Evolutionary conservation across 2,329 filamentous ascomycete species (phyloP).

Genomic region (Ciborinia camelliae): DNA sequence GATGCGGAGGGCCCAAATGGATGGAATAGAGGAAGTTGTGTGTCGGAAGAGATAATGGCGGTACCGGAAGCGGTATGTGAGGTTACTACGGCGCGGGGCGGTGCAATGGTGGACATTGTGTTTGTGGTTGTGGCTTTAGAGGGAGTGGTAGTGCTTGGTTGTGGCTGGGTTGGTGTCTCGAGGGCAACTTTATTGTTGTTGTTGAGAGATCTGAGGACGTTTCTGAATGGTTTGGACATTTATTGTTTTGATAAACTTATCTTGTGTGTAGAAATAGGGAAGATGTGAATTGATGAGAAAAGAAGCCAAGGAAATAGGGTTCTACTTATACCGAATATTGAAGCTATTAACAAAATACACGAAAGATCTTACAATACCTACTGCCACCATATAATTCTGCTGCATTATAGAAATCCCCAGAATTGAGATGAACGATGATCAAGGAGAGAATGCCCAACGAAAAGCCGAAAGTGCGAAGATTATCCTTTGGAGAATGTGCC

Average conservation of each 20-base stretch:
- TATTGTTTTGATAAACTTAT: background rate
- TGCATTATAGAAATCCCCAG: background rate
- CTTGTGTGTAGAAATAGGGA: background rate
- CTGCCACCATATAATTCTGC: background rate
- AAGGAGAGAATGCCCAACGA: background rate
- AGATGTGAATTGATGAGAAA: background rate
- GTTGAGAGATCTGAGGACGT: background rate
- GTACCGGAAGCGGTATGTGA: constrained; percentile 35
- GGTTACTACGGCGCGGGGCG: constrained; percentile 37
- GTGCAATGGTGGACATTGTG: constrained; percentile 2
- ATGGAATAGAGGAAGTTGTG: constrained; percentile 29
- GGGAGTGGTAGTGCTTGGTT: background rate
- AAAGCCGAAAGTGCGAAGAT: background rate
- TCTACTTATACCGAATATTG: background rate
- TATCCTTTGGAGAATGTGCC: background rate
- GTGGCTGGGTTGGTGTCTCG: background rate
- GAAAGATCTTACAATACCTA: background rate
- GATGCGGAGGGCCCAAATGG: constrained; percentile 38
- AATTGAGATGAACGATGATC: background rate
- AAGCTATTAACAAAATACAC: background rate
- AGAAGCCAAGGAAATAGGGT: background rate
- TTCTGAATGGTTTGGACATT: background rate
- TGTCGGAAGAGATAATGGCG: constrained; percentile 38
- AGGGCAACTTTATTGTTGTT: background rate
- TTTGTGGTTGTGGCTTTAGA: background rate